These are phyloP conservation scores for Venustampulla echinocandica DNA, from an alignment of 495 filamentous ascomycete genomes.

Conservation along the genomic window DNA sequence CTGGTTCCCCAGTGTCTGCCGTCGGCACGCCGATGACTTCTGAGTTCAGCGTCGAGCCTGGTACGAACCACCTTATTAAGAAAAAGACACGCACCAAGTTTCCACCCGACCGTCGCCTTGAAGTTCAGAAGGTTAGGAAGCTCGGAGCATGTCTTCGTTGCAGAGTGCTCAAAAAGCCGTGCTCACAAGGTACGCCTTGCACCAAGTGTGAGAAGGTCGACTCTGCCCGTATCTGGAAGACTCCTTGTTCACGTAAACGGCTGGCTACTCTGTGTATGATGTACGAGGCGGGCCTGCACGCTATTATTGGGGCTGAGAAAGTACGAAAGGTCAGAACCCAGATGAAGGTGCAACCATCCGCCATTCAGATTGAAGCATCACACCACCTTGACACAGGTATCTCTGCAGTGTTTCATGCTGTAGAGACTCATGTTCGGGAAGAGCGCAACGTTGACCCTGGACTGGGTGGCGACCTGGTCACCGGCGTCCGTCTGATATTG, in stretches of 20 bases:
- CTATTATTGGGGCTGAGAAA: constrained; percentile 56
- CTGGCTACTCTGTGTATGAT: constrained; percentile 66
- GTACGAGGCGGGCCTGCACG: constrained; percentile 62
- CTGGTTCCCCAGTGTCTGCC: no score
- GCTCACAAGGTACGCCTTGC: constrained; percentile 73
- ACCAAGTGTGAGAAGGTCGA: constrained; percentile 70
- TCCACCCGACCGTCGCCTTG: constrained; percentile 55
- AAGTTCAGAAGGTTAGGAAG: constrained; percentile 75
- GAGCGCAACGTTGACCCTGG: constrained; percentile 21
- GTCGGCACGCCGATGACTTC: constrained; percentile 38
- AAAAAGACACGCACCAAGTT: constrained; percentile 62
- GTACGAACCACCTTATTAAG: constrained; percentile 38
- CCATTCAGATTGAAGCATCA: constrained; percentile 56
- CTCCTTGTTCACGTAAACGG: constrained; percentile 67
- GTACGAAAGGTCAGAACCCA: constrained; percentile 51
- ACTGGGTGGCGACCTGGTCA: constrained; percentile 6
- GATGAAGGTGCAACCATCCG: constrained; percentile 46
- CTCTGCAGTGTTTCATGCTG: constrained; percentile 42
- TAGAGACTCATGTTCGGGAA: constrained; percentile 31
- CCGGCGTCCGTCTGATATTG: constrained; percentile 37
- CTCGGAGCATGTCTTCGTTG: constrained; percentile 79
- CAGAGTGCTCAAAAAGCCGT: constrained; percentile 79
- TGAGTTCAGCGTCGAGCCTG: constrained; percentile 50
- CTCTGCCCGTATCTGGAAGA: constrained; percentile 71
- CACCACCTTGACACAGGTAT: constrained; percentile 53